Evolutionary conservation across 2,329 filamentous ascomycete genomes (phyloP), one percentile per base, ranked within the genome.

Genomic region (Clarireedia paspali): DNA sequence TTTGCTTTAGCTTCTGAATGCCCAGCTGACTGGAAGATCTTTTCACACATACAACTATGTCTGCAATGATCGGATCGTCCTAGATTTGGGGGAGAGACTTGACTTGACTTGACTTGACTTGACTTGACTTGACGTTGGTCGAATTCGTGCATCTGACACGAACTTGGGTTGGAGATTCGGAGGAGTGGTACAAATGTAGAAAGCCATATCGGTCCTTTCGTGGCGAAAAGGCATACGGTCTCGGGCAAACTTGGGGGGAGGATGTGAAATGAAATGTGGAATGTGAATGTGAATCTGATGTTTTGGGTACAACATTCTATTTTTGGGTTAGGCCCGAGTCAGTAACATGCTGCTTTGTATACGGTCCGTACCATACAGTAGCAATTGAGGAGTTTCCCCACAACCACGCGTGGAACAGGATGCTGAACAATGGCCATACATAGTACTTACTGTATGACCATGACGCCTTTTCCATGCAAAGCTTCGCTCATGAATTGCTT

Each of bases 141-240:
- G 27, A 10, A 14, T n/a, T 40, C n/a, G 42, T 45, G 10, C 42
- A 45, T 45, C 42, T 45, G 42, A 45, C 26, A 50, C 20, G 20
- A 34, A n/a, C 17, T 55, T 20, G 20, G 20, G 27, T 44, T 46
- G 46, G 36, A 38, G 17, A 20, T 17, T 55, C 36, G 46, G 36
- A 36, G 34, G 20, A 44, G 39, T 17, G 14, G 39, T 44, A 55
- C 52, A 47, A 50, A 50, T 50, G 26, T 15, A 49, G 46, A 50
- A 55, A 54, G 15, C 47, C 42, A 54, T 55, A 55, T 55, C 52
- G 52, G 52, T 55, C 52, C 52, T 55, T 55, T 39, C 38, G 49
- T 55, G 46, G 52, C 39, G 52, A 55, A 55, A 27, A 20, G 2
- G 23, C 23, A 17, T 10, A 34, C 49, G 30, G 26, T 44, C 46